phyloP scores from a whole-genome alignment of 495 filamentous ascomycete species.

The Parathielavia hyrcaniae region DNA sequence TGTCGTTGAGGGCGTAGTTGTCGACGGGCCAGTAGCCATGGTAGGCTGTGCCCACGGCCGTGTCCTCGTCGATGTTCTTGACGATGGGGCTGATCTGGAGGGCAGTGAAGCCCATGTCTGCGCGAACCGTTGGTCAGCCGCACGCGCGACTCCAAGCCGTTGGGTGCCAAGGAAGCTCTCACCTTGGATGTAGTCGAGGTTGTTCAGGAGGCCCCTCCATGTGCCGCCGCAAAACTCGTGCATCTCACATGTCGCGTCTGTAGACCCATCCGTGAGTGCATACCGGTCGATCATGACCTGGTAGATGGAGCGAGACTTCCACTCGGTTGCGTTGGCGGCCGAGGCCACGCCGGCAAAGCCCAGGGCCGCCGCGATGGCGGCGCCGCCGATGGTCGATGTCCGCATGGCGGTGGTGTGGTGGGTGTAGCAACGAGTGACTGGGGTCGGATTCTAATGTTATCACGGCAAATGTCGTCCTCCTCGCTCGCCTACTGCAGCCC shows the following conservation, averaged over 20 bases:
- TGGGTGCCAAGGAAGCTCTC: slow-evolving; percentile 1
- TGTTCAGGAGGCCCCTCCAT: slow-evolving; percentile 43
- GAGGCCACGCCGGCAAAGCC: slow-evolving; percentile 25
- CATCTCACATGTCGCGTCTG: slow-evolving; percentile 49
- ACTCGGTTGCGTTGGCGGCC: slow-evolving; percentile 39
- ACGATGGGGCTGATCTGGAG: slow-evolving; percentile 78
- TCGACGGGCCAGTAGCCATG: slow-evolving; percentile 74
- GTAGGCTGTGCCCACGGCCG: slow-evolving; percentile 51
- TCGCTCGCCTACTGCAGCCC: background rate
- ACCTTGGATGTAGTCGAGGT: slow-evolving; percentile 35
- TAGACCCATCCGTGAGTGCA: slow-evolving; percentile 59
- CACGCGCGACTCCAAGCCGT: background rate
- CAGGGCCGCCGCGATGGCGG: slow-evolving; percentile 22
- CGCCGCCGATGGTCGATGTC: slow-evolving; percentile 21
- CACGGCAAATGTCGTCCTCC: slow-evolving; percentile 1
- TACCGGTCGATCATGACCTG: slow-evolving; percentile 73
- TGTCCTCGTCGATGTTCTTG: slow-evolving; percentile 49
- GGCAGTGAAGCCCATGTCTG: slow-evolving; percentile 74
- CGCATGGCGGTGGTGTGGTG: slow-evolving; percentile 17
- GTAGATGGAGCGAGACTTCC: slow-evolving; percentile 63
- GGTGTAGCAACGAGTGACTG: slow-evolving; percentile 24
- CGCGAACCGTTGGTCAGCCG: slow-evolving; percentile 36
- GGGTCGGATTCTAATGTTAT: slow-evolving; percentile 24
- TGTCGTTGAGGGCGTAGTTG: slow-evolving; percentile 55
- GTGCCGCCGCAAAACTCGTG: slow-evolving; percentile 66